Evolutionary conservation across 768 basidiomycete species (phyloP).

Genomic region (Macrolepiota fuliginosa): DNA sequence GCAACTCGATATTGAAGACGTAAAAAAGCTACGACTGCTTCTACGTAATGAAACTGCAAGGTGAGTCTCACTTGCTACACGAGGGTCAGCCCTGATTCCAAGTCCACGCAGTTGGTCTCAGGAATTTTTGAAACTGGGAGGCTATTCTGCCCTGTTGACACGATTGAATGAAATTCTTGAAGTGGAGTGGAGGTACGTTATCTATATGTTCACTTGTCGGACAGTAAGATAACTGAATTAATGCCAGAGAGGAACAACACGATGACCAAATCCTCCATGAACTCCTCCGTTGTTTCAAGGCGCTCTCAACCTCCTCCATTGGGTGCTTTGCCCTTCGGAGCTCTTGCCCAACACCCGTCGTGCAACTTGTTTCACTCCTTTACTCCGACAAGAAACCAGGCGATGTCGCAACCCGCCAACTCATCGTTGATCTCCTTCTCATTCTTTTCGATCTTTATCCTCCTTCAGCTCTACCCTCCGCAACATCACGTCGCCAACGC

Average conservation of each 20-base stretch:
- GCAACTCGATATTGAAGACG: slow-evolving; percentile 76
- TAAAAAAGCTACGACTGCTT: slow-evolving; percentile 85
- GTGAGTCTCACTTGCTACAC: slow-evolving; percentile 35
- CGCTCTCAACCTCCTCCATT: slow-evolving; percentile 82
- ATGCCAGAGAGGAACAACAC: slow-evolving; percentile 88
- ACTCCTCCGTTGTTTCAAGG: slow-evolving; percentile 91
- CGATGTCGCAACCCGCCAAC: slow-evolving; percentile 84
- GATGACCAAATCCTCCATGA: slow-evolving; percentile 95
- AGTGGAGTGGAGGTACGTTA: slow-evolving; percentile 92
- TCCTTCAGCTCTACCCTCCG: slow-evolving; percentile 58
- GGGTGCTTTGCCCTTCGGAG: slow-evolving; percentile 91
- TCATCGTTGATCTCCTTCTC: slow-evolving; percentile 87
- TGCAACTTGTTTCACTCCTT: slow-evolving; percentile 76
- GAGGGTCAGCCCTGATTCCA: not conserved
- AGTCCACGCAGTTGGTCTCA: slow-evolving; percentile 73
- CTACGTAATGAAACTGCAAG: slow-evolving; percentile 89
- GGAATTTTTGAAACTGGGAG: slow-evolving; percentile 78
- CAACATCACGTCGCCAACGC: slow-evolving; percentile 32
- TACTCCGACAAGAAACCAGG: slow-evolving; percentile 99
- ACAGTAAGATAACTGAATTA: not conserved
- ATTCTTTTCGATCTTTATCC: slow-evolving; percentile 90
- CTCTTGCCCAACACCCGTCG: slow-evolving; percentile 85
- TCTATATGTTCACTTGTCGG: not conserved
- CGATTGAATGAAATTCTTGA: slow-evolving; percentile 89
- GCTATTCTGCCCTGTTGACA: slow-evolving; percentile 81